Evolutionary conservation across 257 asterid species (phyloP).

Genomic region (Solanum pinnatisectum): DNA sequence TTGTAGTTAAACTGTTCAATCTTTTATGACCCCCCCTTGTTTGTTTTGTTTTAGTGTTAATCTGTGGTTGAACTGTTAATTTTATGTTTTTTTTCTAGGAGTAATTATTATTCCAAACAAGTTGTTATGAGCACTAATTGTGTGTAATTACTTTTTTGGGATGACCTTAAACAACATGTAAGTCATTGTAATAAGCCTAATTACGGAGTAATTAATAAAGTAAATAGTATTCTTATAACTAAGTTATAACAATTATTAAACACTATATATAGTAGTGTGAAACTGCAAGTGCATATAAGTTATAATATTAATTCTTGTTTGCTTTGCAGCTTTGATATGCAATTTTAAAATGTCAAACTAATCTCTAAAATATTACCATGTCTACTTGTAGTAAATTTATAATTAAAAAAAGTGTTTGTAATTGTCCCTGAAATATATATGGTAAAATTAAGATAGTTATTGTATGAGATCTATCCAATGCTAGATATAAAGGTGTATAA

Average conservation of each 20-base stretch:
- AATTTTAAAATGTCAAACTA: too few species aligned
- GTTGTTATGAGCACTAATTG: background rate
- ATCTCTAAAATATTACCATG: background rate
- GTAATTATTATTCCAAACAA: too few species aligned
- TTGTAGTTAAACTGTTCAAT: background rate
- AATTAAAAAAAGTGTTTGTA: background rate
- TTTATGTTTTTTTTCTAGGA: background rate
- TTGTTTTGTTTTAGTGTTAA: background rate
- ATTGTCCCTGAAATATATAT: background rate
- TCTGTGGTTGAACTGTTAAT: background rate
- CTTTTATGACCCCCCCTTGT: background rate
- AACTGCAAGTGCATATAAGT: too few species aligned
- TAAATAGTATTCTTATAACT: too few species aligned
- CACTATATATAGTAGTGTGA: too few species aligned
- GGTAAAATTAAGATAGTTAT: background rate
- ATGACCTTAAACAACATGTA: background rate
- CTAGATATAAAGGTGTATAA: background rate
- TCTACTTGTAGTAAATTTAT: background rate
- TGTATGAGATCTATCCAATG: fast-evolving
- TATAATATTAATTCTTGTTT: too few species aligned
- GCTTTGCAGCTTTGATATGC: too few species aligned
- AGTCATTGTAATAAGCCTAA: too few species aligned
- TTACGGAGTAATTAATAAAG: too few species aligned
- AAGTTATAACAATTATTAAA: too few species aligned
- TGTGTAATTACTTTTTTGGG: background rate